phyloP scores from a whole-genome alignment of 23 red algal genomes.

The Chondrus crispus region DNA sequence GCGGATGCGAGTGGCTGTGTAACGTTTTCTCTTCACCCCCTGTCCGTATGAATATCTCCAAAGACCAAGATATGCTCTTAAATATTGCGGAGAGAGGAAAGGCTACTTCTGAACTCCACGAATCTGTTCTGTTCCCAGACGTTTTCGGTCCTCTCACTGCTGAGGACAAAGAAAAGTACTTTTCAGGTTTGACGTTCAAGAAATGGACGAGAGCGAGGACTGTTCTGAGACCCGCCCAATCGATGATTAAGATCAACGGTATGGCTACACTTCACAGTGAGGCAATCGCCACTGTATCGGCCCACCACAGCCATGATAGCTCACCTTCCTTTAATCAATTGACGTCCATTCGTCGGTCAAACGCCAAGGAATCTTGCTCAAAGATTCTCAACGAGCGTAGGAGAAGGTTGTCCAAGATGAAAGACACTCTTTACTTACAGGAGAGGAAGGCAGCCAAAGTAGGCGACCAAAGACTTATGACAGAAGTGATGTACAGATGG shows the following conservation, averaged over 20 bases:
- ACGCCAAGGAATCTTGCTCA: background rate
- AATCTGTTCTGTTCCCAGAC: background rate
- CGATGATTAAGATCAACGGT: background rate
- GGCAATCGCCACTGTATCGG: background rate
- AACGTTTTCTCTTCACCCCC: background rate
- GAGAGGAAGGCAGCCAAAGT: too few species aligned
- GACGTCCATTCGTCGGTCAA: background rate
- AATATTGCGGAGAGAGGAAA: background rate
- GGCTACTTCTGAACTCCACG: background rate
- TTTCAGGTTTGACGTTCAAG: background rate
- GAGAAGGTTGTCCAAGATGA: background rate
- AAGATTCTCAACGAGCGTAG: background rate
- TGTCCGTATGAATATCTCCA: background rate
- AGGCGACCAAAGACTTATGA: too few species aligned
- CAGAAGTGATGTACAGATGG: background rate
- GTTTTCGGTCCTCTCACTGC: background rate
- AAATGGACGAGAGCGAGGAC: background rate
- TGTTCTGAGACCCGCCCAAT: background rate
- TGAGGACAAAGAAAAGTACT: background rate
- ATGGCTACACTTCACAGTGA: background rate
- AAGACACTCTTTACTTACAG: too few species aligned
- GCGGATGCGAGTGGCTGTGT: background rate
- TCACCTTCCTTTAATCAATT: background rate
- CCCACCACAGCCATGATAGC: background rate
- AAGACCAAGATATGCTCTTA: background rate